Base-by-base conservation (phyloP, 2,329 filamentous ascomycete genomes). In the Fonsecaea multimorphosa region DNA sequence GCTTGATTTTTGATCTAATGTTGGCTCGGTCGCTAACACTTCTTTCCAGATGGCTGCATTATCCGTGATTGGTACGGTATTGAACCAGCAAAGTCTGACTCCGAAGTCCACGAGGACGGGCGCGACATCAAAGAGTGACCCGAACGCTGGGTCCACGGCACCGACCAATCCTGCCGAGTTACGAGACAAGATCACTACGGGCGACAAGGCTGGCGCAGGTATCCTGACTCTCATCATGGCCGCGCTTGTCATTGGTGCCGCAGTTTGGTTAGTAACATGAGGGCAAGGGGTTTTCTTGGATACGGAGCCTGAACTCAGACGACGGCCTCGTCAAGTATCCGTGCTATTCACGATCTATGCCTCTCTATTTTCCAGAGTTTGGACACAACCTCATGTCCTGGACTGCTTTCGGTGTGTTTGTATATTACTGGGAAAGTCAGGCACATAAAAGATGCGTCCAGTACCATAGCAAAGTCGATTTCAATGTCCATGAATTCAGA, bases 21-120 rank as follows among this genome's bases (percentile, higher is more conserved):
- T 16, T 58, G 22, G 24, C 24, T 27, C 11, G 9, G n/a, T 53
- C 55, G 31, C 62, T 66, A 55, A 65, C 46, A 27, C 14, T 34
- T 64, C 27, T 60, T 27, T 32, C 36, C 54, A 72, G 68, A 89
- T 91, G 84, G 88, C 85, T 69, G 88, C 87, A 0, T 78, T 91
- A 31, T 84, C 86, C 22, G 83, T 88, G 14, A 78, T 91, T 70
- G 86, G 87, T 76, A 86, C 87, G 63, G 84, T 82, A 38, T 78
- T 91, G 16, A 77, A 86, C 44, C 74, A 79, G 40, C 74, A 76
- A n/a, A 77, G 78, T 1, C 74, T 78, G 27, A 76, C 76, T 0
- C 83, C 86, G 0, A 78, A 84, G 12, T 87, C 86, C 0, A 78
- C 80, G 0, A 74, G 78, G 2, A 85, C 82, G 0, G 89, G 88